Evolutionary conservation across 2,329 filamentous ascomycete genomes (phyloP), one percentile per base, ranked within the genome.

Genomic region (Arthrobotrys entomopaga): DNA sequence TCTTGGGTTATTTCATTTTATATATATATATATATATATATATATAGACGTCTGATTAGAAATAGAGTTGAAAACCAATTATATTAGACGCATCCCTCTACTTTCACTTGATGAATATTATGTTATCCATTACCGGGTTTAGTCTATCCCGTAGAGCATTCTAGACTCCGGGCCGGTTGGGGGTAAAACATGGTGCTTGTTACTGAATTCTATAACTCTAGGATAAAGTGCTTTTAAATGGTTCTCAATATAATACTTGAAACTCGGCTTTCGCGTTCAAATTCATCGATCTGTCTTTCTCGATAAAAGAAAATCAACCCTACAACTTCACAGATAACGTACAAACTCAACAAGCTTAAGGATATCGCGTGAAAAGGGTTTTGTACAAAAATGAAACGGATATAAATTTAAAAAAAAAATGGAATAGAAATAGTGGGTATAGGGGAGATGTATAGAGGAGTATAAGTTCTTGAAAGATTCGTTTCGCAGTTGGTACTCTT

Each of bases 361-460:
- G 24, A 52, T 59, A 22, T 11, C 15, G 16, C 10, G 29, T 46
- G 16, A 22, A 50, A 50, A 11, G 15, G 8, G 4, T 22, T 19
- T 22, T 22, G 46, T 22, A 13, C 13, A n/a, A 43, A 19, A 5
- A 40, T 20, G n/a, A 56, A 60, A 10, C 19, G 40, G 16, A 5
- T 34, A 34, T 34, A 19, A 40, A 46, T 50, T 49, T 8, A 11
- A 24, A 42, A 40, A 52, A 15, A 38, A 24, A 42, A 42, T 38
- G 20, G 20, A 42, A 20, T 29, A 60, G 54, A 65, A 34, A 56
- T 56, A 19, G 29, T 22, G 11, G 48, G 50, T 34, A 34, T 34
- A 34, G 10, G 34, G 61, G 16, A 48, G 34, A 26, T 24, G 56
- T 56, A 40, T 64, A 67, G 22, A 57, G 64, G 70, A 50, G 63